Conservation (phyloP, 345 rosid genomes). For the Gossypium turneri region DNA sequence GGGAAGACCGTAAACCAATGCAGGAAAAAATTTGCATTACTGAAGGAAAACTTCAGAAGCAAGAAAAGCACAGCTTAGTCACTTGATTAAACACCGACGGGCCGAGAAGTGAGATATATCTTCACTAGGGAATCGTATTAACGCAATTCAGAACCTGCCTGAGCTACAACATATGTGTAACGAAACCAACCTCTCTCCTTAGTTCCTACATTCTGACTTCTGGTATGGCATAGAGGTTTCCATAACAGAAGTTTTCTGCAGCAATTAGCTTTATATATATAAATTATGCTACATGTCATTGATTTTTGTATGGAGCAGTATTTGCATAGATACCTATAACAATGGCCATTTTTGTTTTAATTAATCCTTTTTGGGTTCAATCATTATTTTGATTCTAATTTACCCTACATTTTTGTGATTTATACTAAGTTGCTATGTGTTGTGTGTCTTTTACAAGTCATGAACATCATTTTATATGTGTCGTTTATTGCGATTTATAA, state of each 20-base stretch:
- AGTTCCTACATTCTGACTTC: not conserved
- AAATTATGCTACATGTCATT: not conserved
- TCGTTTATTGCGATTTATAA: too few relatives aligned
- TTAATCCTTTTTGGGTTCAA: not conserved
- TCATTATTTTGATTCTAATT: not conserved
- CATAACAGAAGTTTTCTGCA: not conserved
- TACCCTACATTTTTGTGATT: not conserved
- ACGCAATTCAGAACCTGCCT: not conserved
- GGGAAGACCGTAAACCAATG: constrained; percentile 89
- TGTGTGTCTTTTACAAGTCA: too few relatives aligned
- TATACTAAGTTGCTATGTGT: not conserved
- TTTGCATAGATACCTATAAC: not conserved
- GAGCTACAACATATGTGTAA: not conserved
- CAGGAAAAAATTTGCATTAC: constrained; percentile 79
- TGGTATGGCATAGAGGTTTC: not conserved
- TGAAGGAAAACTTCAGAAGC: constrained; percentile 65
- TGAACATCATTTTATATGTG: too few relatives aligned
- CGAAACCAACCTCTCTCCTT: not conserved
- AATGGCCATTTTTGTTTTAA: not conserved
- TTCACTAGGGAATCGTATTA: not conserved
- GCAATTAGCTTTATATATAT: constrained; percentile 3
- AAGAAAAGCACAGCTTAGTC: constrained; percentile 24
- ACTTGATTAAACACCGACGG: not conserved
- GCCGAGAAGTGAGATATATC: not conserved
- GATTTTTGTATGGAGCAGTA: not conserved